Base-by-base conservation (phyloP, 192 early-diverging fungal species). In the Pilobolus umbonatus region DNA sequence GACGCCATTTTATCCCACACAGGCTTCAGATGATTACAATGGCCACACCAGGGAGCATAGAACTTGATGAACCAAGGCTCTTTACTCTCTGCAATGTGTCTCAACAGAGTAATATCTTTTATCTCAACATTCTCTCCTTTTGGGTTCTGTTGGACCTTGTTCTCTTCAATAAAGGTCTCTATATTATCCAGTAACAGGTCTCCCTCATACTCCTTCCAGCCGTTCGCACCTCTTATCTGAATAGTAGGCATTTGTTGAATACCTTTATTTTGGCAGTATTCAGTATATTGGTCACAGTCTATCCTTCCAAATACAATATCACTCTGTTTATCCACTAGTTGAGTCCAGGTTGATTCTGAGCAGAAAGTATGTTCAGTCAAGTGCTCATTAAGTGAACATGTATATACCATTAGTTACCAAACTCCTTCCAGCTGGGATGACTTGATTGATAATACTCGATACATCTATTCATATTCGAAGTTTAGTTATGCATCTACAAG, bases 1-100 rank as follows among this genome's bases (percentile, higher is more conserved):
- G 67, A 67, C 21, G 82, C 90, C 55, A 98, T 64, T 53, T 87
- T 62, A 22, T 80, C 78, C 82, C 90, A 96, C 25, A 75, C 78
- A 2, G 94, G 92, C 10, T 85, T 87, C 59, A 98, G 80, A 0
- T 71, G 63, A 65, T 90, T 77, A 74, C 95, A 97, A 70, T 94
- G 90, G 12, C 74, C 61, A 63, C 91, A 94, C 86, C 88, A 93
- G 5, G 93, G 93, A 19, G 92, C 88, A 71, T 87, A 91, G 69
- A 95, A 93, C 73, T 91, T 80, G 28, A 95, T 62, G 55, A 93
- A 88, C 90, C 90, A 95, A 36, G 60, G 51, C 6, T 47, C 21
- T 1, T 50, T 34, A 10, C 51, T 17, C 2, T 38, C 24, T 29
- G 30, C 46, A 21, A 68, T 51, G 0, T 61, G 32, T 26, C 25